Conservation (phyloP, 495 filamentous ascomycete genomes). For the Chaetomium cochliodes region DNA sequence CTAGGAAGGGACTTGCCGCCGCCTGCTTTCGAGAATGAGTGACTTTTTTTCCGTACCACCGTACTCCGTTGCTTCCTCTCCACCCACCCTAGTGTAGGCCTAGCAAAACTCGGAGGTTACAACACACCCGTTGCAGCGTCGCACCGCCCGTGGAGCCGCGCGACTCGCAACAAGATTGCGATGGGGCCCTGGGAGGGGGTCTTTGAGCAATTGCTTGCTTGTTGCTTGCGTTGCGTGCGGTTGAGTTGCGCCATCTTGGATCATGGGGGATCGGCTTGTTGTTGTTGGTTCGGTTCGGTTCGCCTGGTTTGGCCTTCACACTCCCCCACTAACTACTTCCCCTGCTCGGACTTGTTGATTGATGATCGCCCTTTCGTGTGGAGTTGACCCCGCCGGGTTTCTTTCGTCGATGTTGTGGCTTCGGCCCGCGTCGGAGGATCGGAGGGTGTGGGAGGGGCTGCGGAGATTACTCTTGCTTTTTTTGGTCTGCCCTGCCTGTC, state of each 20-base stretch:
- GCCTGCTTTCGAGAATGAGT: too few relatives aligned
- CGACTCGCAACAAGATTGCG: background rate
- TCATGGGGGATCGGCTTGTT: background rate
- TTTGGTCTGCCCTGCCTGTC: background rate
- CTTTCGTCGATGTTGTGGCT: background rate
- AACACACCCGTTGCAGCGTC: background rate
- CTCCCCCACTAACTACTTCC: too few relatives aligned
- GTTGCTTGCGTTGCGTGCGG: too few relatives aligned
- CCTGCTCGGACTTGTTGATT: background rate
- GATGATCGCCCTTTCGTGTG: background rate
- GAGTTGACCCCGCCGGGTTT: background rate
- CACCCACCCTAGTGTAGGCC: background rate
- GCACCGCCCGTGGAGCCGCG: background rate
- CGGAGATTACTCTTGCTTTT: background rate
- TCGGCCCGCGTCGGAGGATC: constrained; percentile 4
- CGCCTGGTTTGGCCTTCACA: too few relatives aligned
- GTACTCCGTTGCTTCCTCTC: background rate
- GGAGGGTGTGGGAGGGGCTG: background rate
- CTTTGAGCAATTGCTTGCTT: background rate
- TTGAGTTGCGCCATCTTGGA: background rate
- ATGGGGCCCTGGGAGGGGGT: background rate
- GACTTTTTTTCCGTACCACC: background rate
- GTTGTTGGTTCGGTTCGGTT: too few relatives aligned
- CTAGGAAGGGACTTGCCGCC: too few relatives aligned
- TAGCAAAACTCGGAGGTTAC: background rate